Evolutionary conservation across 495 filamentous ascomycete species (phyloP), one percentile per base, ranked within the genome.

Genomic region (Lasiosphaeria ovina): DNA sequence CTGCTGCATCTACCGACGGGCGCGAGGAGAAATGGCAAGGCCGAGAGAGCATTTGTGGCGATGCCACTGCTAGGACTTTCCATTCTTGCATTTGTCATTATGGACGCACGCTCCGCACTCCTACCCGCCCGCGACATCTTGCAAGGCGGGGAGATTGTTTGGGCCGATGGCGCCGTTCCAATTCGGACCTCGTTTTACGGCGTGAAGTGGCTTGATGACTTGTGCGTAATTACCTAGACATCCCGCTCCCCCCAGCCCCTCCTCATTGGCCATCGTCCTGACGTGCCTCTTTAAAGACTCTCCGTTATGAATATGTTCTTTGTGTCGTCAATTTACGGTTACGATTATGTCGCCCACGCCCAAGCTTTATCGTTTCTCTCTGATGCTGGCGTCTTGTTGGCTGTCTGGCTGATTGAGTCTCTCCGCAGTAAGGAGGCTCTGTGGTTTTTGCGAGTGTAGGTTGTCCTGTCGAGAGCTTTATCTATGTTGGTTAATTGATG

Each of bases 331-430:
- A 35, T 70, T 24, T 70, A 68, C 49, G 57, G 59, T 8, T 44
- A 52, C 17, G 59, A 64, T 34, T 4, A 57, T 4, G 44, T 34
- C 24, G 49, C 58, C 1, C 52, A 62, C 17, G 58, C 36, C 6
- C 68, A 70, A 4, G 38, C 59, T 50, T 42, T 62, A 14, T 60
- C 62, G 3, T 70, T 70, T 47, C 51, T 70, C 3, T 50, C 59
- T 9, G 68, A 70, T 35, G 58, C 53, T 14, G 44, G 51, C 55
- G 36, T 63, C 3, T 32, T 70, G 7, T 24, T 66, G 1, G 55
- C 45, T 4, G 61, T 70, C 32, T 70, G 65, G 65, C 50, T 55
- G 38, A 38, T 68, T 9, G 68, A 70, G 36, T 65, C 62, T 3
- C 44, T 52, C 31, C 62, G 65, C 1, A 40, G 63, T 0, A 55